phyloP scores from a whole-genome alignment of 169 alveolate genomes.

The Amoebophrya sp. region DNA sequence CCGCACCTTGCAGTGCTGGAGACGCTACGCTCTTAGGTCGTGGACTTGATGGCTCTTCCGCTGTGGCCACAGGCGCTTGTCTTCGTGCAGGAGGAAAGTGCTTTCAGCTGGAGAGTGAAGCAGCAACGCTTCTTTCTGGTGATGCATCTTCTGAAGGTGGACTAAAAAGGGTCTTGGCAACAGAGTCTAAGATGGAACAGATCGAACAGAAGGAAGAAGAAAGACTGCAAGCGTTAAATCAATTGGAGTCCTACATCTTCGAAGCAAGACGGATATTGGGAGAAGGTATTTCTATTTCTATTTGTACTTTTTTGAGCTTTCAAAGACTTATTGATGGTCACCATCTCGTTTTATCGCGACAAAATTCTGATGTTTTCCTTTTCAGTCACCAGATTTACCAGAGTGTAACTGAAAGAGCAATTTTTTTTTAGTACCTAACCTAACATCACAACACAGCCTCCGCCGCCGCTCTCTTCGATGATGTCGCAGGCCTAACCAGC shows the following conservation, averaged over 20 bases:
- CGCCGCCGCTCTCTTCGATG: too few relatives aligned
- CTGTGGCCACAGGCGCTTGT: constrained; percentile 4
- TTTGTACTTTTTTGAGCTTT: too few relatives aligned
- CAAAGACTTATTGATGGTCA: too few relatives aligned
- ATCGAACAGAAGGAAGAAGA: not conserved
- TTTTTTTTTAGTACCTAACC: too few relatives aligned
- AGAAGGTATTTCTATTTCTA: too few relatives aligned
- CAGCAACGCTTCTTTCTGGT: too few relatives aligned
- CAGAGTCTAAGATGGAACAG: not conserved
- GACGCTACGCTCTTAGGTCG: not conserved
- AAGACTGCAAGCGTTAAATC: not conserved
- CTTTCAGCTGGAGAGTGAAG: not conserved
- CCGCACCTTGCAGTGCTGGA: not conserved
- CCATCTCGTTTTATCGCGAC: too few relatives aligned
- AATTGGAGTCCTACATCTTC: not conserved
- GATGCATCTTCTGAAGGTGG: not conserved
- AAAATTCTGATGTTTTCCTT: too few relatives aligned
- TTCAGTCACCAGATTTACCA: too few relatives aligned
- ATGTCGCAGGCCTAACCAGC: too few relatives aligned
- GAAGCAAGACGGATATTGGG: not conserved
- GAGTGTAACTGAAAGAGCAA: too few relatives aligned
- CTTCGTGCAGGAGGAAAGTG: not conserved
- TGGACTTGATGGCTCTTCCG: not conserved
- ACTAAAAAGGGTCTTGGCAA: not conserved
- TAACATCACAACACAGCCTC: too few relatives aligned